Evolutionary conservation across 306 rosid genomes (phyloP).

Genomic region (Cucumis sativus): DNA sequence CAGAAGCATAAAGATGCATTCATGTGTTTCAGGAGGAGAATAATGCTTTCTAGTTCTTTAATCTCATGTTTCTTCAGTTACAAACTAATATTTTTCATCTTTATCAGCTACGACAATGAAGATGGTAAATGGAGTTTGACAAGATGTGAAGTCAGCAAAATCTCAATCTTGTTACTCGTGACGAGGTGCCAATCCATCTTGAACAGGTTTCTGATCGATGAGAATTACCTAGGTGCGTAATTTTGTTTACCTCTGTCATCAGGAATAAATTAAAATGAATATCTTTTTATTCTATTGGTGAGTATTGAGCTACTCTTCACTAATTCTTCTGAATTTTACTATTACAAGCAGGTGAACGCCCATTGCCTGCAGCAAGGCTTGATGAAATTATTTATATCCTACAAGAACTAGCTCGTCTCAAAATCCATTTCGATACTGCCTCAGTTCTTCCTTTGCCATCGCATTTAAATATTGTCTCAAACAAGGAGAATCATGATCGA

Average conservation of each 20-base stretch:
- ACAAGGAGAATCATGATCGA: constrained; percentile 23
- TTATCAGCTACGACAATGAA: constrained; percentile 36
- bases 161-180: constrained; percentile 61
- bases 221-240: constrained; percentile 57
- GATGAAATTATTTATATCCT: constrained; percentile 68
- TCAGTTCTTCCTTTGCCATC: constrained; percentile 52
- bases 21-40: not conserved
- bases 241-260: not conserved
- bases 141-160: constrained; percentile 77
- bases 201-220: constrained; percentile 61
- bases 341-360: constrained; percentile 48
- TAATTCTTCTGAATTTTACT: constrained; percentile 1
- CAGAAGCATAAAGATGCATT: not conserved
- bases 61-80: not conserved
- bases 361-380: constrained; percentile 73
- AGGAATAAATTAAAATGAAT: not conserved
- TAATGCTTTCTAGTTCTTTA: not conserved
- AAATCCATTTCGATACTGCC: constrained; percentile 52
- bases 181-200: constrained; percentile 69
- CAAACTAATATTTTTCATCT: not conserved
- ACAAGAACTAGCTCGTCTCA: constrained; percentile 54
- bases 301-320: not conserved
- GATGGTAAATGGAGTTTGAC: constrained; percentile 43
- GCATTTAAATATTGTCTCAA: constrained; percentile 38
- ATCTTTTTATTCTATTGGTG: not conserved